Evolutionary conservation across 1,284 basidiomycete genomes (phyloP), one percentile per base, ranked within the genome.

Genomic region (Ustilago esculenta): DNA sequence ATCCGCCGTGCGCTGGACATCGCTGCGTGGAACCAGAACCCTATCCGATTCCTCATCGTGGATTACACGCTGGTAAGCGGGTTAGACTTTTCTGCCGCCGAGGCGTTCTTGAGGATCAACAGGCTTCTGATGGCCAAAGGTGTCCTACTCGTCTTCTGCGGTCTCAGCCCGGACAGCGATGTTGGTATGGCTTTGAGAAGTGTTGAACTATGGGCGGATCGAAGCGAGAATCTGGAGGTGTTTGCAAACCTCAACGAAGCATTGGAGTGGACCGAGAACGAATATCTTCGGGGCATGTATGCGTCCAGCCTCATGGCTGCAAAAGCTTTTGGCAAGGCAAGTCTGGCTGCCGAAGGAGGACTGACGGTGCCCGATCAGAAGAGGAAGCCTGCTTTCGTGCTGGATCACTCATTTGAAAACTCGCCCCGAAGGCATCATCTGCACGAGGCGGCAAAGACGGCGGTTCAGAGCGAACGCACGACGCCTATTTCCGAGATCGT

Each of bases 11-110:
- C 93, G 18, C 87, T 97, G 20, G 88, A 91, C 53, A 87, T 87
- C 6, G 87, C 89, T 0, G 85, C 87, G 12, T 96, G 93, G 89
- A 85, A 88, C 39, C 85, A 86, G 27, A 89, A 89, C 49, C 93
- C 94, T 0, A 89, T 98, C 34, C 89, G 92, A 1, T 98, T 97
- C 85, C 57, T 81, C 3, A 68, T 81, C 20, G 75, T 81, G 46
- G 77, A 81, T 48, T 87, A 97, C 33, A 85, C 90, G 15, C 86
- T 93, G 30, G 93, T 95, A 1, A 88, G 87, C 18, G 94, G 94
- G 0, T 89, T 98, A 24, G 95, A 98, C 83, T 91, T 98, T 86
- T 94, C 92, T 0, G 89, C 94, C 0, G 92, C 94, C 2, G 95
- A 98, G 79, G 94, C 94, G 0, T 94, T 98, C 74, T 90, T 97